A percentile compares a stretch with the other conserved stretches of the same genome.
Conservation (phyloP, 2,329 filamentous ascomycete genomes). For the Botrytis aclada region DNA sequence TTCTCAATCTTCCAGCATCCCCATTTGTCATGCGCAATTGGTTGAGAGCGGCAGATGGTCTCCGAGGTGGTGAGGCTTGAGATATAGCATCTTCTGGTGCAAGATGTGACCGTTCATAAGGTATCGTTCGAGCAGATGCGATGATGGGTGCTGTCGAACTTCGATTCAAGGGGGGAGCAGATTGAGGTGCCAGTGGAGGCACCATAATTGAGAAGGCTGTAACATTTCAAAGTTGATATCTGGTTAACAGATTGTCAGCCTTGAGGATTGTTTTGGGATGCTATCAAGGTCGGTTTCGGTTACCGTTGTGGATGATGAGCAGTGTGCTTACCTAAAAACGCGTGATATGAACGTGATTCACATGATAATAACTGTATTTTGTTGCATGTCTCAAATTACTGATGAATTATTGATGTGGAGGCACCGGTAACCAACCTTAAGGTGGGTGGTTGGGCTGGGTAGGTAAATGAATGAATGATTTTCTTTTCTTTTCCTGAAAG, state of each 20-base stretch:
- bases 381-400: background rate
- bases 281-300: background rate
- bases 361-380: background rate
- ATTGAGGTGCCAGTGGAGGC: conserved; percentile 27
- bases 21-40: conserved; percentile 38
- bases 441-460: too few relatives aligned
- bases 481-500: too few relatives aligned
- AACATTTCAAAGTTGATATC: background rate
- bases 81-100: conserved; percentile 83
- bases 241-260: conserved; percentile 14
- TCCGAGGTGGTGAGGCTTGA: conserved; percentile 57
- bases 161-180: conserved; percentile 31
- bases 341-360: background rate
- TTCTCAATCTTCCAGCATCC: conserved; percentile 23
- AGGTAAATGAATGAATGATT: too few relatives aligned
- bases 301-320: background rate
- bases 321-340: background rate
- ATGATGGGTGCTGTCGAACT: conserved; percentile 29
- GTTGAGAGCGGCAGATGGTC: conserved; percentile 41
- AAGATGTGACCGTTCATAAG: conserved; percentile 61
- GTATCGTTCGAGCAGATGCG: conserved; percentile 13
- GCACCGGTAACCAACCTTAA: too few relatives aligned
- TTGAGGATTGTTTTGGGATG: conserved; percentile 6
- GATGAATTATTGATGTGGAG: background rate
- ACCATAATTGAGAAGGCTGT: conserved; percentile 30